Evolutionary conservation across 768 basidiomycete species (phyloP), one percentile per base, ranked within the genome.

Genomic region (Boletus coccyginus): DNA sequence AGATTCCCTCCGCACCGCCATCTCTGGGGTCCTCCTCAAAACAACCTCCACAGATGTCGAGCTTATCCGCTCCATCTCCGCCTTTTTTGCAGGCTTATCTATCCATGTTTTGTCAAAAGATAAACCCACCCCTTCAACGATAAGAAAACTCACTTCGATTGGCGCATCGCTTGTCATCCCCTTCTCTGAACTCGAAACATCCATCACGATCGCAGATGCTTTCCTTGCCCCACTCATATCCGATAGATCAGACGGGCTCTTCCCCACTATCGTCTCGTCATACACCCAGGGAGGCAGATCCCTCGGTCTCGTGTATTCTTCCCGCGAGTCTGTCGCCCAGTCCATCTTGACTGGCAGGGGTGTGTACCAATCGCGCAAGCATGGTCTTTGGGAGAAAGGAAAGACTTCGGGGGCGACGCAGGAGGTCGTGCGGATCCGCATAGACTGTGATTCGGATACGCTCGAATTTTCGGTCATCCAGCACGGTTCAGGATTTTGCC

Each of bases 231-330:
- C 87, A 5, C 72, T 97, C 47, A 72, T 79, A 21, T 92, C 94
- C 1, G 96, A 99, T 71, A 85, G 97, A 47, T 78, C 85, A 0
- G 97, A 98, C 70, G 93, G 92, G 35, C 82, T 99, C 40, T 94
- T 92, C 74, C 92, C 95, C 0, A 99, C 97, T 10, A 79, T 98
- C 49, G 88, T 98, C 33, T 87, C 92, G 13, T 87, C 90, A 1
- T 70, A 75, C 48, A 64, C 72, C 1, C 81, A 90, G 59, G 83
- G 83, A 21, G 88, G 88, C 27, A 84, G 85, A 61, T 79, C 87
- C 7, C 84, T 98, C 16, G 97, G 97, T 17, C 82, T 99, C 53
- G 97, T 98, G 36, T 99, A 99, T 75, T 98, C 97, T 12, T 98
- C 96, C 21, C 64, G 71, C 50, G 86, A 89, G 62, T 96, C 94